Base-by-base conservation (phyloP, 331 rosid species). In the Quercus tomentella region DNA sequence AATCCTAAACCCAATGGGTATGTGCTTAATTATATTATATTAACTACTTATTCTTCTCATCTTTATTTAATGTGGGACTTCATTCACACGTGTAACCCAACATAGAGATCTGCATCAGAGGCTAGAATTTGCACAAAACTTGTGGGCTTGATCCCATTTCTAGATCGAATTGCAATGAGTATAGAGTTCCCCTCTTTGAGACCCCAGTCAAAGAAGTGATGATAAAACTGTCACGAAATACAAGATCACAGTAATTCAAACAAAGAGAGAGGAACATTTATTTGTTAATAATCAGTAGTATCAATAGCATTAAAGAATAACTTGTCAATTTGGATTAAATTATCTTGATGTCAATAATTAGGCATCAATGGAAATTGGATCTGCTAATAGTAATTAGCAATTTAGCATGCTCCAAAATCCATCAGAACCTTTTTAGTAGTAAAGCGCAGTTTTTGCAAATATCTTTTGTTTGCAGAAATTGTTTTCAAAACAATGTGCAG, bases 151-250 rank as follows among this genome's bases (percentile, higher is more conserved):
- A 77, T 82, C 75, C 79, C 78, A 28, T 76, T 71, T 66, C 70
- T 82, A 4, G 58, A 63, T 67, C 82, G 73, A 28, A 72, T 67
- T 56, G 76, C 71, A 66, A 45, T 43, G 57, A 74, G 51, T n/a
- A 66, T 54, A 5, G 28, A 21, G 71, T 74, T 80, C 26, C 1
- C 25, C 6, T 12, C 3, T 60, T 80, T 65, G 56, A 74, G 5
- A 1, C 57, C 56, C 83, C 54, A 67, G 5, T 74, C 72, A 41
- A 80, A 74, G 75, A 75, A 75, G 71, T 82, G 85, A 35, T 82
- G 57, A 49, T 77, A 82, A 23, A 82, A 82, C 72, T 82, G 65
- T 33, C 6, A 21, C 1, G 4, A 60, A 52, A 56, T 7, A 60
- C 25, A 20, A 70, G 30, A 60, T 60, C 15, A 23, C 18, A 60